Conservation (phyloP, 768 basidiomycete species). For the Paxillus involutus region DNA sequence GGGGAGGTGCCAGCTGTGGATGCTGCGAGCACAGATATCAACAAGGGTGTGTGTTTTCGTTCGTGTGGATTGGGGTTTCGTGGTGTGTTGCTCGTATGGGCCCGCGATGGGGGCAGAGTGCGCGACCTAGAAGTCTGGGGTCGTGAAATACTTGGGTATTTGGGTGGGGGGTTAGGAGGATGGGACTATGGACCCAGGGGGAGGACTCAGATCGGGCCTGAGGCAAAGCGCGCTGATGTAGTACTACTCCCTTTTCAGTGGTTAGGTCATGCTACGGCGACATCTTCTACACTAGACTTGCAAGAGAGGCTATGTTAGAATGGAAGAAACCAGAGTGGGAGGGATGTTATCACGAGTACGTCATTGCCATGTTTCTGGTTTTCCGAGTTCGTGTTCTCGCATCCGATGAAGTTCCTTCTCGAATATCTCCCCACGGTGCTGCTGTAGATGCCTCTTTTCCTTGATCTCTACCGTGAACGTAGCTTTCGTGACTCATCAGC, state of each 20-base stretch:
- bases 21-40: constrained; percentile 65
- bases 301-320: constrained; percentile 69
- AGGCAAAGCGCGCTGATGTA: background rate
- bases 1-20: constrained; percentile 73
- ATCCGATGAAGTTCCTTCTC: background rate
- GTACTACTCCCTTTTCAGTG: constrained; percentile 41
- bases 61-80: background rate
- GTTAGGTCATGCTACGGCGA: constrained; percentile 76
- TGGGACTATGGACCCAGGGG: too few species aligned
- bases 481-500: too few species aligned
- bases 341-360: constrained; percentile 83
- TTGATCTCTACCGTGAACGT: too few species aligned
- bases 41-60: constrained; percentile 27
- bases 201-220: too few species aligned
- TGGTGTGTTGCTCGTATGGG: background rate
- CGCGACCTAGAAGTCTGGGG: too few species aligned
- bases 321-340: constrained; percentile 77
- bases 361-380: constrained; percentile 4
- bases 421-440: too few species aligned
- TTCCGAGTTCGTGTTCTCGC: constrained; percentile 46
- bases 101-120: background rate
- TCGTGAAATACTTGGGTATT: background rate
- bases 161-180: background rate
- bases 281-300: constrained; percentile 64
- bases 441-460: too few species aligned